These are phyloP conservation scores for Aureobasidium sp. DNA, from an alignment of 2,329 filamentous ascomycete genomes.

Conservation along the genomic window DNA sequence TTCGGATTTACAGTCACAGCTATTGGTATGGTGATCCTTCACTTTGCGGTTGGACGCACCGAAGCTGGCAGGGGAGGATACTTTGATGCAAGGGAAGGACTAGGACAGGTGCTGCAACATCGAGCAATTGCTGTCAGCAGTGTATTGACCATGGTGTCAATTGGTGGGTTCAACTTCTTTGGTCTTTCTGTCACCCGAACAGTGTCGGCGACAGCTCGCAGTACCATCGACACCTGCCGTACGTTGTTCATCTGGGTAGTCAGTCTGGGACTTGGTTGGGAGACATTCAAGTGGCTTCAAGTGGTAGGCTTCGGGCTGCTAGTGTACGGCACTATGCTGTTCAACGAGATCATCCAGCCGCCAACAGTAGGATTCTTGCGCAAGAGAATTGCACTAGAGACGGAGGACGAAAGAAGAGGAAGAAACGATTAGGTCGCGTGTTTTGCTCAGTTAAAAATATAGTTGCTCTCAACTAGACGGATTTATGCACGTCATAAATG, in stretches of 20 bases:
- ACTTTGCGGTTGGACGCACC: conserved; percentile 69
- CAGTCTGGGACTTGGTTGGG: conserved; percentile 88
- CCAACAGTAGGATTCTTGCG: conserved; percentile 7
- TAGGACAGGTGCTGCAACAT: conserved; percentile 70
- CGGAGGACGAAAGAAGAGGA: not conserved
- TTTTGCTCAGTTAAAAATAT: not conserved
- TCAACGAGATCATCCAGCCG: conserved; percentile 58
- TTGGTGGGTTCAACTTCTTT: conserved; percentile 98
- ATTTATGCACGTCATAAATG: conserved; percentile 7
- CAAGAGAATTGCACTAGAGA: conserved; percentile 7
- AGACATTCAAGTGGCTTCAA: conserved; percentile 95
- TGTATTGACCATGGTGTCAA: conserved; percentile 91
- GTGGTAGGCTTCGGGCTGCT: conserved; percentile 80
- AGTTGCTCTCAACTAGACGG: not conserved
- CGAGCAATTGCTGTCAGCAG: conserved; percentile 67
- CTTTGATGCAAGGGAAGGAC: conserved; percentile 84
- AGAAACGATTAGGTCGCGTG: not conserved
- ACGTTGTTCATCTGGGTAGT: conserved; percentile 98
- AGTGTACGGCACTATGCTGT: conserved; percentile 93
- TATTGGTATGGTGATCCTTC: conserved; percentile 70
- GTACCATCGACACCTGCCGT: conserved; percentile 93
- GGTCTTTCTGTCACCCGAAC: conserved; percentile 84
- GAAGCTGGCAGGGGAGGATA: conserved; percentile 69
- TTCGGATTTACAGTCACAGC: conserved; percentile 82
- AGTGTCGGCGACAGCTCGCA: conserved; percentile 87